phyloP scores from a whole-genome alignment of 225 moss, liverwort and hornwort genomes.

The Marchantia polymorpha region DNA sequence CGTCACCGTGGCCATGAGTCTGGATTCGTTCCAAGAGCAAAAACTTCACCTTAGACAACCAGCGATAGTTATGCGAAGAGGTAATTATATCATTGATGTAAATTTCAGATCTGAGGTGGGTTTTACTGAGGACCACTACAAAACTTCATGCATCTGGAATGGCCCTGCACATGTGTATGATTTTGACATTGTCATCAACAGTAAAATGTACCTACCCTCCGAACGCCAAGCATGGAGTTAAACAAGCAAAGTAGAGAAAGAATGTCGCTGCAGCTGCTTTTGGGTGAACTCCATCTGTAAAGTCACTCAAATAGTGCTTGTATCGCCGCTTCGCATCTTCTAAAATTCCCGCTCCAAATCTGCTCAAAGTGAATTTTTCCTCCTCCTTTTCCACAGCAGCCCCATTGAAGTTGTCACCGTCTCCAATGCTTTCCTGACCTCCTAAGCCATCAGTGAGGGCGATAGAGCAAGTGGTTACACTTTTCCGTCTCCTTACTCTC shows the following conservation, averaged over 20 bases:
- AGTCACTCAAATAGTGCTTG: constrained; percentile 50
- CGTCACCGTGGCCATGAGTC: constrained; percentile 63
- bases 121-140: too few relatives aligned
- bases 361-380: constrained; percentile 18
- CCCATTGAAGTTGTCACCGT: not conserved
- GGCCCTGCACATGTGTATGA: too few relatives aligned
- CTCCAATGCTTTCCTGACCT: constrained; percentile 2
- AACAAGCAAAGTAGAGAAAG: constrained; percentile 66
- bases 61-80: not conserved
- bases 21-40: constrained; percentile 20
- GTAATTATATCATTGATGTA: too few relatives aligned
- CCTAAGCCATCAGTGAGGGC: constrained; percentile 8
- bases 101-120: too few relatives aligned
- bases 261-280: constrained; percentile 50
- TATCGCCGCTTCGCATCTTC: constrained; percentile 53
- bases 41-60: not conserved
- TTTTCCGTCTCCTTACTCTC: not conserved
- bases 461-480: not conserved
- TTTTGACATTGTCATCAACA: too few relatives aligned
- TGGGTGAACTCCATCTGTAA: constrained; percentile 62
- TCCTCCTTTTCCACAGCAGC: constrained; percentile 1
- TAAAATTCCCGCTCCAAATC: constrained; percentile 50
- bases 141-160: too few relatives aligned
- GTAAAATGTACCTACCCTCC: constrained; percentile 54
- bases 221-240: constrained; percentile 75